Conservation (phyloP, 352 stramenopile species). For the Phytopythium litorale region DNA sequence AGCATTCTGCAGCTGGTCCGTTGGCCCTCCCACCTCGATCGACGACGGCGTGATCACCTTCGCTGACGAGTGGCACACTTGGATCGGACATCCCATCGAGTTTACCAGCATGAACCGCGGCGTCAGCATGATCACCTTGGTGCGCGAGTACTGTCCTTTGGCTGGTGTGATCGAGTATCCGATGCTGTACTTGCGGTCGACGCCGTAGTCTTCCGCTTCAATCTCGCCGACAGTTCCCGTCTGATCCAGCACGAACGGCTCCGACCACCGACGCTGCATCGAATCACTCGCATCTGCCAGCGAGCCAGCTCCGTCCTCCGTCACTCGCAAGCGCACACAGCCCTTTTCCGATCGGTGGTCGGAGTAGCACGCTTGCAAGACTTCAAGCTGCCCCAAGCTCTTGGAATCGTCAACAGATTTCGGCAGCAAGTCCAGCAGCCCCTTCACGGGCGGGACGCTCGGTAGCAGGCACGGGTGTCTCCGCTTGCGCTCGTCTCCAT, state of each 20-base stretch:
- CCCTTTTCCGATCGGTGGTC: slow-evolving; percentile 59
- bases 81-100: slow-evolving; percentile 55
- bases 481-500: slow-evolving; percentile 41
- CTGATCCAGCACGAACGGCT: slow-evolving; percentile 68
- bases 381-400: slow-evolving; percentile 58
- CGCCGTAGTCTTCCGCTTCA: slow-evolving; percentile 56
- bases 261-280: slow-evolving; percentile 66
- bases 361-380: slow-evolving; percentile 82
- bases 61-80: slow-evolving; percentile 78
- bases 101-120: slow-evolving; percentile 86
- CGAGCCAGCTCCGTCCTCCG: slow-evolving; percentile 33
- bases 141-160: slow-evolving; percentile 76
- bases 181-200: slow-evolving; percentile 71
- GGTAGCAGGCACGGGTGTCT: slow-evolving; percentile 70
- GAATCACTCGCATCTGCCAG: slow-evolving; percentile 36
- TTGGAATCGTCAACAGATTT: slow-evolving; percentile 64
- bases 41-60: slow-evolving; percentile 44
- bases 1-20: slow-evolving; percentile 32
- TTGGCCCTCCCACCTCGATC: slow-evolving; percentile 29
- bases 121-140: slow-evolving; percentile 86
- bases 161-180: slow-evolving; percentile 77
- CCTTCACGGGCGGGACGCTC: slow-evolving; percentile 77
- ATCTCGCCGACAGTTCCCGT: slow-evolving; percentile 71
- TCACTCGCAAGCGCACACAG: slow-evolving; percentile 72
- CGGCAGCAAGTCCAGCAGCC: slow-evolving; percentile 75